Evolutionary conservation across 805 yeast species (phyloP), one percentile per base, ranked within the genome.

Genomic region (Starmerella apicola): DNA sequence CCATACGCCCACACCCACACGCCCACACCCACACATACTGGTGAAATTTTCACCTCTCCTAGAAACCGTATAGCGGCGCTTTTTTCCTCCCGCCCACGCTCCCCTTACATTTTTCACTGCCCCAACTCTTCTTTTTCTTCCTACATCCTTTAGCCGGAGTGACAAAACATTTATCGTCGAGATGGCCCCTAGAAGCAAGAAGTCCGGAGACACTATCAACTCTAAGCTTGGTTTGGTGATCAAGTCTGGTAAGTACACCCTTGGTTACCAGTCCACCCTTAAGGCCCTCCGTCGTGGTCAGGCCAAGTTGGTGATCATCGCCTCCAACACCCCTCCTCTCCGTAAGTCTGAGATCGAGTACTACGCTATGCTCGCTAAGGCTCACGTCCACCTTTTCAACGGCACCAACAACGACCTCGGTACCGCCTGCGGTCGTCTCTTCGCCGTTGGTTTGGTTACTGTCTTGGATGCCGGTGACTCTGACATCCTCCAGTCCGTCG

Each of bases 381-480:
- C 95, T 67, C 76, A 76, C 64, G 80, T 78, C 56, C 86, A 88
- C 91, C 93, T 86, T 86, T 91, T 86, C 94, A 91, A 80, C 72
- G 97, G 96, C 77, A 94, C 95, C 71, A 88, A 88, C 95, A 88
- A 88, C 74, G 97, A 88, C 76, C 83, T 88, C 66, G 97, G 96
- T 77, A 91, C 99, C 61, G 95, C 95, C 60, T 88, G 95, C 74
- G 99, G 99, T 86, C 88, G 83, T 73, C 84, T 91, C 65, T 91
- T 91, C 95, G 84, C 96, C 76, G 97, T 91, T 61, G 97, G 97
- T 76, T 88, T 86, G 64, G 74, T 91, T 63, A 74, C 96, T 63
- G 69, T 91, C 62, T 74, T 88, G 63, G 98, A 91, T 62, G 95
- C 95, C 61, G 99, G 99, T 86, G 99, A 91, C 76, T 91, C 98